phyloP scores from a whole-genome alignment of 164 flowering plant genomes.

The Vitis vinifera region DNA sequence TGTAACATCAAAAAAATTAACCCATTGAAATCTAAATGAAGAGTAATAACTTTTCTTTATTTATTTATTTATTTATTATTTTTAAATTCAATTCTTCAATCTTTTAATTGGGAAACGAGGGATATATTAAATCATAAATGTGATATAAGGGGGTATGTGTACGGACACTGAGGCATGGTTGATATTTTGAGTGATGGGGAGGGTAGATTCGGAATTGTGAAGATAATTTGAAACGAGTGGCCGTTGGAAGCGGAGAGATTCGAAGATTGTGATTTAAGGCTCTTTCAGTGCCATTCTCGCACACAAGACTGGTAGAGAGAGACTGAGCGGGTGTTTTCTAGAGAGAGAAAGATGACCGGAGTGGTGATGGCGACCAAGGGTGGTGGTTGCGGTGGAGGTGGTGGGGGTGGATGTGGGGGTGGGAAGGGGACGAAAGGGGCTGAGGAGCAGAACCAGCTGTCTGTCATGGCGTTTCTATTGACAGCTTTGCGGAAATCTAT shows the following conservation, averaged over 20 bases:
- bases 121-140: no score
- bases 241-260: slow-evolving; percentile 45
- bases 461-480: slow-evolving; percentile 54
- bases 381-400: slow-evolving; percentile 51
- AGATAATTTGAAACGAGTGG: slow-evolving; percentile 50
- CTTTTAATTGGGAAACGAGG: no score
- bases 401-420: slow-evolving; percentile 13
- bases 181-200: not conserved
- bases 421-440: slow-evolving; percentile 19
- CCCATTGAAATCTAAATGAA: no score
- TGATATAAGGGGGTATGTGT: no score
- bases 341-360: slow-evolving; percentile 59
- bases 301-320: slow-evolving; percentile 8
- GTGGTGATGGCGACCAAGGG: slow-evolving; percentile 68
- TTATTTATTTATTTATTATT: no score
- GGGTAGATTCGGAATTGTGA: not conserved
- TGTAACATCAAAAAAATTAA: no score
- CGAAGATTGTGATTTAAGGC: slow-evolving; percentile 5
- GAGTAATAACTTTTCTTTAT: no score
- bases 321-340: slow-evolving; percentile 14
- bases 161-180: not conserved
- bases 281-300: not conserved
- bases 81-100: no score
- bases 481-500: slow-evolving; percentile 83
- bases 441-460: slow-evolving; percentile 60